Evolutionary conservation across 2,329 filamentous ascomycete genomes (phyloP).

Genomic region (Colletotrichum sp.): DNA sequence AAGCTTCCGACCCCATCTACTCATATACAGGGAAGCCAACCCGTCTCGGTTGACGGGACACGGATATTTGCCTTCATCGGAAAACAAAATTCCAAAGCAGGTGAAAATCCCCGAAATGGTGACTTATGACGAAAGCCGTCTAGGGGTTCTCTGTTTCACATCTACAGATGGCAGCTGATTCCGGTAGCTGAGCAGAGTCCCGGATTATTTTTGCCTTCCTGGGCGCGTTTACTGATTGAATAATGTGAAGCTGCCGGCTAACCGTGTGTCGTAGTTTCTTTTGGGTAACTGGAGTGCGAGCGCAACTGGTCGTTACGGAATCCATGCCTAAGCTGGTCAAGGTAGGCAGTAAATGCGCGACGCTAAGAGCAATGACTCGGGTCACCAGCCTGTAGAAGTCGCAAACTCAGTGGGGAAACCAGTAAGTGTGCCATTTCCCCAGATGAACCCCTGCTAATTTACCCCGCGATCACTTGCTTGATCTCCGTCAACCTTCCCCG

Average conservation of each 20-base stretch:
- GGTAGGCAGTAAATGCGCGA: neutral
- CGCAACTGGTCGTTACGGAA: neutral
- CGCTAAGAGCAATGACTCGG: neutral
- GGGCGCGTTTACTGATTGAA: neutral
- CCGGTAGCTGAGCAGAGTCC: neutral
- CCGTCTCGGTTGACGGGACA: neutral
- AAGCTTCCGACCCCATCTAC: neutral
- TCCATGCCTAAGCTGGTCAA: neutral
- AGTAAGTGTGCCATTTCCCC: neutral
- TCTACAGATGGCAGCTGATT: neutral
- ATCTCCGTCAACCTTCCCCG: neutral
- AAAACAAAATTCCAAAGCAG: neutral
- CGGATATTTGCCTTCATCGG: neutral
- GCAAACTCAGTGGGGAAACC: neutral
- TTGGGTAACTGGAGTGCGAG: neutral
- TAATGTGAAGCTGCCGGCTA: neutral
- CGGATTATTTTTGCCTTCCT: neutral
- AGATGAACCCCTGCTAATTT: neutral
- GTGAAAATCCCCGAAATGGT: neutral
- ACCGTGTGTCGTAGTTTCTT: neutral
- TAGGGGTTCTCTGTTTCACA: neutral
- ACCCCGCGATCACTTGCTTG: neutral
- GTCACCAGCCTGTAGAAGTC: neutral
- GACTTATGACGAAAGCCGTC: neutral
- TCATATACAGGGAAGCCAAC: neutral